Percentiles rank a stretch among this genome's conserved stretches.
Evolutionary conservation across 129 eudicot genomes (phyloP).

Genomic region (Tagetes patula): DNA sequence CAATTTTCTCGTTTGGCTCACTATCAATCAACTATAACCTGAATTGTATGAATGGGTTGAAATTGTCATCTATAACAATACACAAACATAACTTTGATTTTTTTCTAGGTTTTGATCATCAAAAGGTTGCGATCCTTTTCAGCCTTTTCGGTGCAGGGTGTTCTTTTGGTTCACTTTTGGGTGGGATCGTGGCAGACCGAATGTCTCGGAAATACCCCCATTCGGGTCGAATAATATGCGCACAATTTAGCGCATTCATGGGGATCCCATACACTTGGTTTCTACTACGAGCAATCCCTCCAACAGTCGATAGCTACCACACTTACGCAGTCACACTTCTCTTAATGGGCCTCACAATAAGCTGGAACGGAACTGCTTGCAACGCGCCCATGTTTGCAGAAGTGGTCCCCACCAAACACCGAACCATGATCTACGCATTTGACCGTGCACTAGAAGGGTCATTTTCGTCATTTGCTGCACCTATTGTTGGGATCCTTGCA

Average conservation of each 20-base stretch:
- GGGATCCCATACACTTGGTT: constrained; percentile 92
- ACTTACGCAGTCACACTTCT: constrained; percentile 67
- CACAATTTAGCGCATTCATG: constrained; percentile 89
- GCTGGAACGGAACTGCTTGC: constrained; percentile 89
- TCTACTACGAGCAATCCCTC: constrained; percentile 73
- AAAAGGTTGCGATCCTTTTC: constrained; percentile 71
- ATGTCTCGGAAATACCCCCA: constrained; percentile 72
- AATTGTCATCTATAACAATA: neutral
- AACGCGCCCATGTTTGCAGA: constrained; percentile 97
- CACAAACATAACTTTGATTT: neutral
- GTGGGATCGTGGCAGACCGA: constrained; percentile 83
- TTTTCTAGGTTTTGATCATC: constrained; percentile 85
- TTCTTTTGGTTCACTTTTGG: constrained; percentile 75
- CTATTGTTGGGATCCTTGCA: constrained; percentile 82
- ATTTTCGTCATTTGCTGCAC: constrained; percentile 93
- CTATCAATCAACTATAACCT: neutral
- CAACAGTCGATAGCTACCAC: constrained; percentile 57
- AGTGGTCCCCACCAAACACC: constrained; percentile 88
- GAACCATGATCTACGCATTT: constrained; percentile 95
- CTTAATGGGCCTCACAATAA: constrained; percentile 83
- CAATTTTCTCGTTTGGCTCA: neutral
- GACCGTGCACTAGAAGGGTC: constrained; percentile 94
- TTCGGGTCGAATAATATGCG: constrained; percentile 85
- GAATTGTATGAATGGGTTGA: neutral
- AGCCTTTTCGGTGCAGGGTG: constrained; percentile 78